A percentile compares a stretch with the other conserved stretches of the same genome.
Conservation (phyloP, 306 rosid genomes). For the Sindora glabra region DNA sequence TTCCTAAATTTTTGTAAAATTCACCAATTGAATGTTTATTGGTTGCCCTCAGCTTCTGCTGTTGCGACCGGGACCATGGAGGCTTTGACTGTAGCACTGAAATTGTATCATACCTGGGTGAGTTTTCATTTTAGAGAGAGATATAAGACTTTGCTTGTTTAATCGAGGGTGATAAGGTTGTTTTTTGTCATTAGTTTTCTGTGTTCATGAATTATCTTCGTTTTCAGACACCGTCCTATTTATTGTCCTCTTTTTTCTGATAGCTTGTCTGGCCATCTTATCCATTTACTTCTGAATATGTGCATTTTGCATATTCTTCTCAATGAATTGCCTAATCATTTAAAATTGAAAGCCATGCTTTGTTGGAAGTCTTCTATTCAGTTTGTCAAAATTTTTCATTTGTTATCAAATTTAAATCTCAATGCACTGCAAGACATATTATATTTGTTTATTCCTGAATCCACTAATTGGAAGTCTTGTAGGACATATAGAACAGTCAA, state of each 20-base stretch:
- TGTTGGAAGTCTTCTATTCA: neutral
- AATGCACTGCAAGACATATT: neutral
- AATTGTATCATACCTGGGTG: constrained; percentile 58
- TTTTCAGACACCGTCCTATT: no score
- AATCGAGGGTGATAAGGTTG: no score
- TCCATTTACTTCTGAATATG: no score
- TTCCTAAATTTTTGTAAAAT: neutral
- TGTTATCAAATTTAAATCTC: neutral
- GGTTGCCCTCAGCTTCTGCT: constrained; percentile 60
- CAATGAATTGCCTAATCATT: neutral
- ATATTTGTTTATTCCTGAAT: no score
- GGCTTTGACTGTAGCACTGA: constrained; percentile 94
- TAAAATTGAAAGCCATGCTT: neutral
- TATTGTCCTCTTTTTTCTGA: no score
- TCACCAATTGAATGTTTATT: neutral
- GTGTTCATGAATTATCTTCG: no score
- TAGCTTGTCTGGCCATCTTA: no score
- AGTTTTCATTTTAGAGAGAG: neutral
- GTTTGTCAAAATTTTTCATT: neutral
- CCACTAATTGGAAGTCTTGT: constrained; percentile 11
- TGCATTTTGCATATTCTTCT: no score
- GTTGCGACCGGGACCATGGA: constrained; percentile 88
- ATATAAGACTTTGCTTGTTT: no score
- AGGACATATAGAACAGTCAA: constrained; percentile 78
- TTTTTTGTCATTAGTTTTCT: no score